Conservation (phyloP, 345 rosid species). For the Erodium maritimum region DNA sequence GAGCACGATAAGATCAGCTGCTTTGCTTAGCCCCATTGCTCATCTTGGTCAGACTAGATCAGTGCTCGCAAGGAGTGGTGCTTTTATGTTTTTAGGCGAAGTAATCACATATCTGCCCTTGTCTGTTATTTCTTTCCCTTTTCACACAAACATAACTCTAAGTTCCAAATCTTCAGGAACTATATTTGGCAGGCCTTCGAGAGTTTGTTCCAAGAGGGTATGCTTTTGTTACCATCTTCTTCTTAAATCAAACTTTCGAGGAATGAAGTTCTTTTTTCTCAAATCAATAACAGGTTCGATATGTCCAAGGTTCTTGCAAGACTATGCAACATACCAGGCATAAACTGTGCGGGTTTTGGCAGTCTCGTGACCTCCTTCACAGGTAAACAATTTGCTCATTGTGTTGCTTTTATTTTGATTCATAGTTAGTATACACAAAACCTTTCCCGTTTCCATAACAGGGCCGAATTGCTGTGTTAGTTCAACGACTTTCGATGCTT, state of each 20-base stretch:
- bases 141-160: too few species aligned
- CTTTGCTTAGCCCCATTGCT: slow-evolving; percentile 33
- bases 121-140: neutral
- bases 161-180: slow-evolving; percentile 24
- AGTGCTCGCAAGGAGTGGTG: slow-evolving; percentile 13
- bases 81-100: slow-evolving; percentile 23
- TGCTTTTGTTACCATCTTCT: slow-evolving; percentile 15
- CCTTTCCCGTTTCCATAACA: slow-evolving; percentile 2
- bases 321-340: slow-evolving; percentile 13
- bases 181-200: slow-evolving; percentile 28
- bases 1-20: slow-evolving; percentile 25
- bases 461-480: slow-evolving; percentile 29
- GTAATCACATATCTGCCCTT: slow-evolving; percentile 2
- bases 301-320: slow-evolving; percentile 14
- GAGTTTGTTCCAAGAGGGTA: slow-evolving; percentile 26
- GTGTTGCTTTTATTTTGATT: too few species aligned
- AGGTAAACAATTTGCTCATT: slow-evolving; percentile 20
- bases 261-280: too few species aligned
- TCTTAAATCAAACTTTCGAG: neutral
- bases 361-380: slow-evolving; percentile 14
- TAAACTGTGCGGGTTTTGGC: slow-evolving; percentile 18
- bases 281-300: slow-evolving; percentile 14
- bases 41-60: slow-evolving; percentile 23
- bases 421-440: too few species aligned
- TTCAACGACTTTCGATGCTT: slow-evolving; percentile 11